phyloP scores from a whole-genome alignment of 352 stramenopile genomes.

The Globisporangium carolinianum region DNA sequence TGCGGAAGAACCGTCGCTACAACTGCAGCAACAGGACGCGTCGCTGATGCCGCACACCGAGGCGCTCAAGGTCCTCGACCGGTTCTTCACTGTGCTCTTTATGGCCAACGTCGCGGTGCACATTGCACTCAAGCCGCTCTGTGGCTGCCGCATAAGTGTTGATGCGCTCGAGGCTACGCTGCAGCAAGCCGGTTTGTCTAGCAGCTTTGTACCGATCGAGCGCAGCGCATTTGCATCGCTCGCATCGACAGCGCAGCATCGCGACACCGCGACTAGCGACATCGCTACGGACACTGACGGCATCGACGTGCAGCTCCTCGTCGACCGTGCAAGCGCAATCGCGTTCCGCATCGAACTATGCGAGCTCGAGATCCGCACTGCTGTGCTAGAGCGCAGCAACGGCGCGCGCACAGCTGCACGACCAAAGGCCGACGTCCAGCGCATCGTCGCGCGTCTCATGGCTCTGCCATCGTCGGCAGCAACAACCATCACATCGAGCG shows the following conservation, averaged over 20 bases:
- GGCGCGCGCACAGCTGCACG: conserved; percentile 12
- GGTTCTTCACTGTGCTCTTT: conserved; percentile 21
- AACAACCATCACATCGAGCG: conserved; percentile 11
- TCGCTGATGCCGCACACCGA: neutral
- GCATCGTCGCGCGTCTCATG: conserved; percentile 15
- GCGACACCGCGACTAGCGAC: neutral
- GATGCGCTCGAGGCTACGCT: conserved; percentile 6
- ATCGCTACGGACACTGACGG: too few species aligned
- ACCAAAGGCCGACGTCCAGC: conserved; percentile 24
- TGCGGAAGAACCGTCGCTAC: neutral
- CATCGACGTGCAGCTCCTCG: conserved; percentile 7
- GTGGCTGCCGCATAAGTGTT: conserved; percentile 1
- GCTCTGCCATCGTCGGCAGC: conserved; percentile 13
- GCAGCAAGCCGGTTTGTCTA: conserved; percentile 2
- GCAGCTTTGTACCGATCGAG: conserved; percentile 11
- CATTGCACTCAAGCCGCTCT: conserved; percentile 7
- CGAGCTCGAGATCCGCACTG: conserved; percentile 38
- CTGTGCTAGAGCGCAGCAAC: conserved; percentile 12
- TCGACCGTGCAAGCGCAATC: conserved; percentile 18
- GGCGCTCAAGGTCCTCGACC: conserved; percentile 10
- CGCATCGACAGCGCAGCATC: neutral
- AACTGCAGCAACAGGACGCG: neutral
- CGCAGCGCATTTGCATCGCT: conserved; percentile 6
- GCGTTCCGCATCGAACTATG: conserved; percentile 38
- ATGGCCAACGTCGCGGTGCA: conserved; percentile 16